phyloP scores from a whole-genome alignment of 441 rosid genomes.

The Brassica balearica region DNA sequence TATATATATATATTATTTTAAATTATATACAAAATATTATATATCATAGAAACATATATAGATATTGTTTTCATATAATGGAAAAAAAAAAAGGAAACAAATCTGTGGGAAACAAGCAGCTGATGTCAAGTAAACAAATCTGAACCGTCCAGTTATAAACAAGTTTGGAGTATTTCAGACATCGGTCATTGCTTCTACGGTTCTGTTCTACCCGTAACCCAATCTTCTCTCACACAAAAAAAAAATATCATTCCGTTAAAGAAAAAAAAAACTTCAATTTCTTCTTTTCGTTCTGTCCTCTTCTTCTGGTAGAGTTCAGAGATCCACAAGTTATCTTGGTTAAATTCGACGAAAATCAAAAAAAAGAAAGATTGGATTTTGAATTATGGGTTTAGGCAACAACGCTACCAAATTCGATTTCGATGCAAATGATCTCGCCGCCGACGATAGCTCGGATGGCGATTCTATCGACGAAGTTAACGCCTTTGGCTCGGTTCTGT shows the following conservation, averaged over 20 bases:
- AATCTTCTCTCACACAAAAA: constrained; percentile 40
- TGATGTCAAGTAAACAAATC: neutral
- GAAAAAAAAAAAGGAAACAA: too few species aligned
- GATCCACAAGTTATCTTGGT: neutral
- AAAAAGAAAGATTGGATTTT: neutral
- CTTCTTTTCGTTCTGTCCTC: neutral
- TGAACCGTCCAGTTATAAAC: neutral
- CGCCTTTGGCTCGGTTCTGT: constrained; percentile 65
- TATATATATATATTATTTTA: too few species aligned
- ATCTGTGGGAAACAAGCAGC: neutral
- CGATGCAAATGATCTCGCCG: constrained; percentile 60
- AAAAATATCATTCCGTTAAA: neutral
- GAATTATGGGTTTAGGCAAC: constrained; percentile 54
- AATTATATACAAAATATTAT: too few species aligned
- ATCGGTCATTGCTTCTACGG: constrained; percentile 36
- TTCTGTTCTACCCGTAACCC: constrained; percentile 49
- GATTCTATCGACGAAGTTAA: constrained; percentile 53
- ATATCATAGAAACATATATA: too few species aligned
- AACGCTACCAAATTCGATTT: constrained; percentile 31
- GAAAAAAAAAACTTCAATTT: too few species aligned
- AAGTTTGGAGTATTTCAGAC: neutral
- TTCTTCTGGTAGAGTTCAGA: neutral
- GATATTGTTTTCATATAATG: too few species aligned
- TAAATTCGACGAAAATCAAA: neutral
- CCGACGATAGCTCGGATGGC: constrained; percentile 58